phyloP scores from a whole-genome alignment of 768 basidiomycete species.

The Phlegmacium glaucopus region DNA sequence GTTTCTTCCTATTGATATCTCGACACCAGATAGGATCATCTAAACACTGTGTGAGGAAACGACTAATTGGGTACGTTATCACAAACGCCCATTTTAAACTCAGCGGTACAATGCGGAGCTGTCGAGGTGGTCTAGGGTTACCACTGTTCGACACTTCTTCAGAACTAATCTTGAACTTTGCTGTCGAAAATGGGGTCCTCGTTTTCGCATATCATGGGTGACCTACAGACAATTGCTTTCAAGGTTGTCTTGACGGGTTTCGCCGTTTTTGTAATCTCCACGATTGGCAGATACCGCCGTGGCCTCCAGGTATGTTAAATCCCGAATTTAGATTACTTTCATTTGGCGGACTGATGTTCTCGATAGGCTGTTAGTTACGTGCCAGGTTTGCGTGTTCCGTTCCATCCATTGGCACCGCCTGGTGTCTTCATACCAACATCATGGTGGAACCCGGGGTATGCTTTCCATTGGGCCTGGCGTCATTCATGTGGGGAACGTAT shows the following conservation, averaged over 20 bases:
- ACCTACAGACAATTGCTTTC: background rate
- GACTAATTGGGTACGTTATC: too few species aligned
- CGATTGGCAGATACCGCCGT: conserved; percentile 25
- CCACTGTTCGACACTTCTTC: too few species aligned
- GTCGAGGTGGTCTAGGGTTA: too few species aligned
- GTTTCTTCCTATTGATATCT: too few species aligned
- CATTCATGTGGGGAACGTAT: conserved; percentile 23
- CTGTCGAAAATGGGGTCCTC: too few species aligned
- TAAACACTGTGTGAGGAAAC: too few species aligned
- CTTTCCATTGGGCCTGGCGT: conserved; percentile 36
- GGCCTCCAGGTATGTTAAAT: conserved; percentile 28
- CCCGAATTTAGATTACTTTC: too few species aligned
- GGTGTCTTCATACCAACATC: conserved; percentile 34
- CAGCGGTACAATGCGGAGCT: too few species aligned
- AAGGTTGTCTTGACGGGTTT: background rate
- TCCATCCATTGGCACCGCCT: conserved; percentile 36
- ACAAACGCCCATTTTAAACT: too few species aligned
- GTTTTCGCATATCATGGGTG: too few species aligned
- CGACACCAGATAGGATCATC: too few species aligned
- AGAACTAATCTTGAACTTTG: too few species aligned
- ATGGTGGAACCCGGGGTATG: conserved; percentile 41
- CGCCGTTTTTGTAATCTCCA: conserved; percentile 26
- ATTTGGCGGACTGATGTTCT: background rate
- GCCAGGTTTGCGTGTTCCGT: conserved; percentile 39
- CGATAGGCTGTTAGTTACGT: conserved; percentile 31